These are phyloP conservation scores for Pyricularia pennisetigena DNA, from an alignment of 2,329 filamentous ascomycete species.

Conservation along the genomic window DNA sequence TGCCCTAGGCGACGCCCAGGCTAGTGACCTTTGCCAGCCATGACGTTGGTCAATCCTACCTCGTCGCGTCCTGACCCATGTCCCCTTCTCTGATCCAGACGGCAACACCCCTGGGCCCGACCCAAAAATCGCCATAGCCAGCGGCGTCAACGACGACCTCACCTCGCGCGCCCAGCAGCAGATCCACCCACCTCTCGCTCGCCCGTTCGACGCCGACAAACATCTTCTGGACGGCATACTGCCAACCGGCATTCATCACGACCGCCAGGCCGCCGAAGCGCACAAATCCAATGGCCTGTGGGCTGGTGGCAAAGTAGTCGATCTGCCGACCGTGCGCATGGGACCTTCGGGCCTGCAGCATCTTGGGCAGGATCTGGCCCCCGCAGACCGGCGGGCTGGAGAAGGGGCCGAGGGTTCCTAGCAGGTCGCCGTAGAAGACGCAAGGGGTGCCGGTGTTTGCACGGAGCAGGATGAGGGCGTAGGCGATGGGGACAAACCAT, in stretches of 20 bases:
- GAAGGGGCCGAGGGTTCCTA: slow-evolving; percentile 44
- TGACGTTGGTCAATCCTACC: no score
- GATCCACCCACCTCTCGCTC: slow-evolving; percentile 55
- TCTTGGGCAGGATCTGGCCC: slow-evolving; percentile 28
- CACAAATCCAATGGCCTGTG: no score
- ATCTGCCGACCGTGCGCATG: no score
- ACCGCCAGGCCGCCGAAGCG: slow-evolving; percentile 36
- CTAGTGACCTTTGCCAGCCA: no score
- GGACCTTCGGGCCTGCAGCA: no score
- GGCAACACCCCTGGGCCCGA: slow-evolving; percentile 41
- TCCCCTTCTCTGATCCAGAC: slow-evolving; percentile 40
- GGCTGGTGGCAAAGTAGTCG: no score
- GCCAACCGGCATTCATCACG: slow-evolving; percentile 42
- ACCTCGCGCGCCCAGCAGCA: slow-evolving; percentile 42
- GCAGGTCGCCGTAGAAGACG: slow-evolving; percentile 62
- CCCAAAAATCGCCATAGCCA: slow-evolving; percentile 50
- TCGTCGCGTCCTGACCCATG: no score
- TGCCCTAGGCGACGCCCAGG: no score
- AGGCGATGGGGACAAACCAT: slow-evolving; percentile 58
- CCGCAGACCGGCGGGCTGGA: no score
- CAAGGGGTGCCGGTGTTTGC: slow-evolving; percentile 49
- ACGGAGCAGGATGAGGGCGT: slow-evolving; percentile 57
- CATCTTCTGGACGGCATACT: slow-evolving; percentile 44
- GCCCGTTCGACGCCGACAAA: slow-evolving; percentile 46
- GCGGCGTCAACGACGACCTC: slow-evolving; percentile 47